Percentiles rank a stretch among this genome's conserved stretches.
Evolutionary conservation across 2,329 filamentous ascomycete species (phyloP).

Genomic region (Zasmidium angulare): DNA sequence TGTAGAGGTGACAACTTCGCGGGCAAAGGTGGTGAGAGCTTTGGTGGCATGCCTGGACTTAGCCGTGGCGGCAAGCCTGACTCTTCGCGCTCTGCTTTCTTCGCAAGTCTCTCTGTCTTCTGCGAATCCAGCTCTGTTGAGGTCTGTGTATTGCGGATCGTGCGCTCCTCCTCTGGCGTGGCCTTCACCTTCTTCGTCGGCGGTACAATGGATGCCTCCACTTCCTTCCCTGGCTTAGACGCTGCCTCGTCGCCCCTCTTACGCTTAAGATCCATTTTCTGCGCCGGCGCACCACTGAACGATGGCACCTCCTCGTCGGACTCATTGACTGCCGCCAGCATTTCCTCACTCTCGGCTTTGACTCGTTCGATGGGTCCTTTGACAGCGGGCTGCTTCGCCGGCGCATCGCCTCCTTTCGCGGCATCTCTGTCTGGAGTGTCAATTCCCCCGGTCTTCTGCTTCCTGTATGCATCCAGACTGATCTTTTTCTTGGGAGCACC

Average conservation of each 20-base stretch:
- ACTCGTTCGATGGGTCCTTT: constrained; percentile 34
- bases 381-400: constrained; percentile 29
- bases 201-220: not conserved
- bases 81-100: constrained; percentile 9
- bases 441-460: constrained; percentile 46
- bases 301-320: constrained; percentile 18
- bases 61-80: constrained; percentile 17
- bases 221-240: not conserved
- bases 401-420: constrained; percentile 18
- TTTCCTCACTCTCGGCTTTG: constrained; percentile 34
- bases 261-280: constrained; percentile 28
- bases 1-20: constrained; percentile 23
- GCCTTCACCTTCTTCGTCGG: not conserved
- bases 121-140: not conserved
- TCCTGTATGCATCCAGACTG: constrained; percentile 61
- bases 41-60: constrained; percentile 20
- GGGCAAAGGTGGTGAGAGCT: constrained; percentile 20
- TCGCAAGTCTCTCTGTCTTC: not conserved
- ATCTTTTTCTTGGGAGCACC: constrained; percentile 60
- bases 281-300: constrained; percentile 7
- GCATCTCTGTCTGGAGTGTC: constrained; percentile 26
- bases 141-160: not conserved
- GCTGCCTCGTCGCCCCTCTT: constrained; percentile 21
- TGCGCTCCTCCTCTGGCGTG: constrained; percentile 1
- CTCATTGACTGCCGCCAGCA: constrained; percentile 29